These are phyloP conservation scores for Hericium erinaceus DNA, from an alignment of 768 basidiomycete genomes.

Conservation along the genomic window DNA sequence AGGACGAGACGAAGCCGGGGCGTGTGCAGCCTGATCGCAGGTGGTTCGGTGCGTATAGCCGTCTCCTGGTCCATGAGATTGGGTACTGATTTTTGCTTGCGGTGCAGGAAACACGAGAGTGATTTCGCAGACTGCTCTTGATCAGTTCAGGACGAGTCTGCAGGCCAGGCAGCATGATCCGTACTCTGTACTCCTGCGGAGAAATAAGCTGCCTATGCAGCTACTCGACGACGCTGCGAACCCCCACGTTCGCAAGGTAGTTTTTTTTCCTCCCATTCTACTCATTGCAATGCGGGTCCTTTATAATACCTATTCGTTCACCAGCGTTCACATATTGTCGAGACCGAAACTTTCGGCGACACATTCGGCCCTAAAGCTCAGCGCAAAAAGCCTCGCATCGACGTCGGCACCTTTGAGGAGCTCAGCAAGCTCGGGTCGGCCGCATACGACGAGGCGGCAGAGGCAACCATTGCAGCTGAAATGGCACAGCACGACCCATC, in stretches of 20 bases:
- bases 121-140: constrained; percentile 91
- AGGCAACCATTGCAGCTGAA: constrained; percentile 29
- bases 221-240: constrained; percentile 86
- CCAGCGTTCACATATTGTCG: constrained; percentile 87
- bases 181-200: constrained; percentile 86
- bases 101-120: constrained; percentile 89
- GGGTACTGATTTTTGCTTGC: neutral
- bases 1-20: constrained; percentile 82
- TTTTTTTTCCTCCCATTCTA: constrained; percentile 1
- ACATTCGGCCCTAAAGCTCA: constrained; percentile 97
- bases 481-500: constrained; percentile 24
- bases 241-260: constrained; percentile 66
- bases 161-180: constrained; percentile 83
- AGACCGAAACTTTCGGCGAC: constrained; percentile 89
- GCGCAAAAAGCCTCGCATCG: constrained; percentile 79
- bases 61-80: neutral
- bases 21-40: constrained; percentile 90
- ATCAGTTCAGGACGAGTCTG: constrained; percentile 91
- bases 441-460: constrained; percentile 45
- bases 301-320: neutral
- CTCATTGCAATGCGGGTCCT: neutral
- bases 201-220: constrained; percentile 97
- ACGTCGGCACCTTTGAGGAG: constrained; percentile 90
- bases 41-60: constrained; percentile 79
- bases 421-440: constrained; percentile 57